Evolutionary conservation across 2,329 filamentous ascomycete species (phyloP).

Genomic region (Pseudogymnoascus verrucosus): DNA sequence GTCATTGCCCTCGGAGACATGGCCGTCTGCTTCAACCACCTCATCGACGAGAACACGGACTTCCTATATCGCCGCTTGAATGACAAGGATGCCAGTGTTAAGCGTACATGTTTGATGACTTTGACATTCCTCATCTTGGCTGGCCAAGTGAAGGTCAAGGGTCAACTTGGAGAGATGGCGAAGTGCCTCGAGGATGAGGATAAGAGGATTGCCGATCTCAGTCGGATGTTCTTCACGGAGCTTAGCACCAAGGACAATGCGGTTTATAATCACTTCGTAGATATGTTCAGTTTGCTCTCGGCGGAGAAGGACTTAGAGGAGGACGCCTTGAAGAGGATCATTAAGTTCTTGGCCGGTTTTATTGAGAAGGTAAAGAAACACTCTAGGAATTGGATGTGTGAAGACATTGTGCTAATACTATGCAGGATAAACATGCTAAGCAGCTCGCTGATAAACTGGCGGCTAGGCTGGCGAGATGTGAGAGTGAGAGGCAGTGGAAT

Average conservation of each 20-base stretch:
- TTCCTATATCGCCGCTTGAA: slow-evolving; percentile 92
- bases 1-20: slow-evolving; percentile 97
- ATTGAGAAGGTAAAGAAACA: slow-evolving; percentile 73
- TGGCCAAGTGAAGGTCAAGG: slow-evolving; percentile 98
- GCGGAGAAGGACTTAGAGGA: slow-evolving; percentile 75
- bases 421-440: slow-evolving; percentile 89
- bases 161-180: slow-evolving; percentile 96
- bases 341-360: slow-evolving; percentile 90
- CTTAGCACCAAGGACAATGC: slow-evolving; percentile 97
- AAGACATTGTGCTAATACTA: slow-evolving; percentile 14
- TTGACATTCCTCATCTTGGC: slow-evolving; percentile 94
- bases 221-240: slow-evolving; percentile 97
- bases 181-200: slow-evolving; percentile 98
- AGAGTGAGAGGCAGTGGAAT: slow-evolving; percentile 93
- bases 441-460: slow-evolving; percentile 90
- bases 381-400: not conserved
- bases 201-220: slow-evolving; percentile 85
- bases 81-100: slow-evolving; percentile 80
- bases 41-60: slow-evolving; percentile 98
- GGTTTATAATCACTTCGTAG: slow-evolving; percentile 98
- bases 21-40: slow-evolving; percentile 98
- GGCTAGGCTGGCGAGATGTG: slow-evolving; percentile 73
- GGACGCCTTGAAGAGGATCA: slow-evolving; percentile 75
- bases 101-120: slow-evolving; percentile 97
- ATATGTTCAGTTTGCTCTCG: slow-evolving; percentile 93